Base-by-base conservation (phyloP, 202 grass and related monocot genomes). In the Setaria viridis region DNA sequence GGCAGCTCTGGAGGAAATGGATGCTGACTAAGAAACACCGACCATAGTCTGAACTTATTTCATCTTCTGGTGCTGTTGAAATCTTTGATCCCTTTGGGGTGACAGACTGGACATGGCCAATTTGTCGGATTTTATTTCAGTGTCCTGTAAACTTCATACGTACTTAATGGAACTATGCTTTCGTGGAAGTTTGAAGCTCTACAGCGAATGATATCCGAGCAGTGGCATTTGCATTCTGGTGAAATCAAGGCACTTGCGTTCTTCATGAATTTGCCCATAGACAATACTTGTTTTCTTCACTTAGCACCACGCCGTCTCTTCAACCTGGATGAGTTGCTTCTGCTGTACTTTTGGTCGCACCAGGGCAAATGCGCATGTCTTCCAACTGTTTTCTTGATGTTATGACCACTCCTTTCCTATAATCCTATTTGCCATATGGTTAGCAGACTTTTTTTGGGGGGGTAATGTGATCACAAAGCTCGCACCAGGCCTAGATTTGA, bases 1-100 rank as follows among this genome's bases (percentile, higher is more conserved):
- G 82, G 92, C 84, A 15, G 92, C 95, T 46, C 67, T 90, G 9
- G 92, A 94, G 87, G 95, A 90, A 73, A 97, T 93, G 95, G 90
- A 97, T 82, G 92, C 92, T 43, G 95, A 94, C 78, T 94, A 91
- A 83, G 70, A 59, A 37, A 33, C 34, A 51, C 50, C 13, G 2
- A 59, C 42, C 49, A 6, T 48, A 6, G 3, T 14, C 12, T 5
- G 2, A 70, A 15, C 62, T 82, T 76, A 34, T 82, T 70, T 59
- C 62, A 60, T 62, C 13, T 70, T 43, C 51, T 34, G 54, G n/a
- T 25, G 16, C 21, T 83, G 35, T 47, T 82, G 37, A 66, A 84
- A 84, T 67, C 56, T 65, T 84, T 72, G 46, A 20, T 79, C 34
- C 25, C 30, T 62, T 78, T 42, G 35, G 69, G 43, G n/a, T 4